phyloP scores from a whole-genome alignment of 106 monocot genomes.

The Triglochin maritima region DNA sequence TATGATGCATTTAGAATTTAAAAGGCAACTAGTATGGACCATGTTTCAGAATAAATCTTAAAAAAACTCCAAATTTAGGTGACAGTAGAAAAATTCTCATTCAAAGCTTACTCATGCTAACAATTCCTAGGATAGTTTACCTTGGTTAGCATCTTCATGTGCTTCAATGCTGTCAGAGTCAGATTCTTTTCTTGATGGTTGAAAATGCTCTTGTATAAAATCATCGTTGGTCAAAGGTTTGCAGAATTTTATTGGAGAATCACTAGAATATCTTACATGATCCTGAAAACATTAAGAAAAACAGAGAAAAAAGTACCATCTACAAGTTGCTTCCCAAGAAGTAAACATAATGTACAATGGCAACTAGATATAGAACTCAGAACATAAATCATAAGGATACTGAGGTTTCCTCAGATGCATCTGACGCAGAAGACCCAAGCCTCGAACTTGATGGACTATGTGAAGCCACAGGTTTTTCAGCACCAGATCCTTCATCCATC shows the following conservation, averaged over 20 bases:
- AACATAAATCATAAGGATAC: conserved; percentile 41
- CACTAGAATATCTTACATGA: background rate
- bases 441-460: conserved; percentile 17
- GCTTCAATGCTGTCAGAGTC: background rate
- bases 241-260: background rate
- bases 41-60: background rate
- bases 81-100: background rate
- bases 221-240: background rate
- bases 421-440: conserved; percentile 17
- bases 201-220: background rate
- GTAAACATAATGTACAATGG: background rate
- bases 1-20: background rate
- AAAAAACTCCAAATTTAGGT: background rate
- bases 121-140: background rate
- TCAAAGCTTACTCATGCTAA: background rate
- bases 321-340: no score
- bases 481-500: background rate
- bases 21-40: background rate
- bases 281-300: conserved; percentile 3
- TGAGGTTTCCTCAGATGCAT: conserved; percentile 25
- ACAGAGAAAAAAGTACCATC: background rate
- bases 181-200: background rate
- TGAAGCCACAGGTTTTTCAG: background rate
- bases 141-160: conserved; percentile 6
- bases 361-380: background rate